phyloP scores from a whole-genome alignment of 2,329 filamentous ascomycete genomes.

The Sporothrix pseudoabietina region DNA sequence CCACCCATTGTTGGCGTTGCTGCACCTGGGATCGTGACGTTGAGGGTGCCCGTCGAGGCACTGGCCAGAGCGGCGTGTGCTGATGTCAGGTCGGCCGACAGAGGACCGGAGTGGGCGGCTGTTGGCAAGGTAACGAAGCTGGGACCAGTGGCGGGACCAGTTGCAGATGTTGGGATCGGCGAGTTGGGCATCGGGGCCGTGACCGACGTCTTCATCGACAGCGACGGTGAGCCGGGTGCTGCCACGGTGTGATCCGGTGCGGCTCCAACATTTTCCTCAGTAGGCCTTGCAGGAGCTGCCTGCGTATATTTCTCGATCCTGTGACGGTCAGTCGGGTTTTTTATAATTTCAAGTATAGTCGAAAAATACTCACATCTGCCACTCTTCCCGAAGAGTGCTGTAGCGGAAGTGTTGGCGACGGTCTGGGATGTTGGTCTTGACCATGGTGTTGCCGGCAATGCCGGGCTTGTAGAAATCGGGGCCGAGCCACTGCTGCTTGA shows the following conservation, averaged over 20 bases:
- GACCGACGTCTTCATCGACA: conserved; percentile 34
- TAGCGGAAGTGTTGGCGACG: conserved; percentile 87
- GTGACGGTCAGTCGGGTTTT: not conserved
- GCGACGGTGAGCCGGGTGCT: conserved; percentile 35
- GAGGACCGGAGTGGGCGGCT: conserved; percentile 5
- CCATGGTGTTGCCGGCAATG: conserved; percentile 83
- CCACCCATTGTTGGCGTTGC: conserved; percentile 27
- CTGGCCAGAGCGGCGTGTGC: not conserved
- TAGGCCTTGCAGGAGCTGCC: not conserved
- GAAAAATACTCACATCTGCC: conserved; percentile 68
- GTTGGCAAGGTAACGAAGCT: conserved; percentile 29
- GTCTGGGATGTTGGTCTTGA: conserved; percentile 94
- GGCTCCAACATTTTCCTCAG: not conserved
- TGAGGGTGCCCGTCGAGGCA: not conserved
- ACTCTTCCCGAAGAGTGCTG: conserved; percentile 81
- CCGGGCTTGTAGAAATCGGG: conserved; percentile 75
- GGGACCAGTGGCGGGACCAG: conserved; percentile 7
- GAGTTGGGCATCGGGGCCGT: conserved; percentile 4
- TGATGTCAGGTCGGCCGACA: not conserved
- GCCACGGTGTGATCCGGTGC: not conserved
- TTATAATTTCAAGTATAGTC: not conserved
- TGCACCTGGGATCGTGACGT: conserved; percentile 33
- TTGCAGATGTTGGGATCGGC: conserved; percentile 3
- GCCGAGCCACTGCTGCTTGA: conserved; percentile 93
- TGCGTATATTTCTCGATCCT: conserved; percentile 51